These are phyloP conservation scores for Magnolia changhungtana DNA, from an alignment of 164 flowering plant species.

Conservation along the genomic window DNA sequence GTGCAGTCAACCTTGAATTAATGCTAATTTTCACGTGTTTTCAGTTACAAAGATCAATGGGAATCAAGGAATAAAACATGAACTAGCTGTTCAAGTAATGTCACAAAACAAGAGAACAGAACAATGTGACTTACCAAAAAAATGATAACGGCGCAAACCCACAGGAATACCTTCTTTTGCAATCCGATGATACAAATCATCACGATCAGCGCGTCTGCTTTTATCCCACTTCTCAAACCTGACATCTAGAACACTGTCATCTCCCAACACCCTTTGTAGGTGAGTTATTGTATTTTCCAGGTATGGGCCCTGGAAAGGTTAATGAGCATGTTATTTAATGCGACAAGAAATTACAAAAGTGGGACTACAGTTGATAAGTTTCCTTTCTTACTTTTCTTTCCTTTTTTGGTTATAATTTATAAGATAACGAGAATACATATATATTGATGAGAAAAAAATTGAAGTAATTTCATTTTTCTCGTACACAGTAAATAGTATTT, in stretches of 20 bases:
- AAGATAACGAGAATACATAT: too few species aligned
- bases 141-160: slow-evolving; percentile 54
- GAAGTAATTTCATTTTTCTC: too few species aligned
- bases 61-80: not conserved
- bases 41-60: too few species aligned
- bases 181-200: slow-evolving; percentile 24
- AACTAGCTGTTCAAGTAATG: not conserved
- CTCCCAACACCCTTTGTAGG: slow-evolving; percentile 68
- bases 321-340: not conserved
- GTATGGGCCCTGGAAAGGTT: slow-evolving; percentile 59
- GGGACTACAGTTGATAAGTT: too few species aligned
- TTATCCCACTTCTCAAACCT: slow-evolving; percentile 41
- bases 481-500: too few species aligned
- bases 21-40: too few species aligned
- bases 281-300: slow-evolving; percentile 40
- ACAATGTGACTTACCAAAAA: slow-evolving; percentile 56
- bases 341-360: not conserved
- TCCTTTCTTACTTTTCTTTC: too few species aligned
- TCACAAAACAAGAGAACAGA: not conserved
- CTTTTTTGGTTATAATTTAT: too few species aligned
- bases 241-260: slow-evolving; percentile 63
- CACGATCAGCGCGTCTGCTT: not conserved
- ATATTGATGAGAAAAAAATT: too few species aligned
- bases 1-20: too few species aligned
- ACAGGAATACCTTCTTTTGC: slow-evolving; percentile 59